These are phyloP conservation scores for Pseudotsuga menziesii DNA, from an alignment of 75 land plant species.

Conservation along the genomic window DNA sequence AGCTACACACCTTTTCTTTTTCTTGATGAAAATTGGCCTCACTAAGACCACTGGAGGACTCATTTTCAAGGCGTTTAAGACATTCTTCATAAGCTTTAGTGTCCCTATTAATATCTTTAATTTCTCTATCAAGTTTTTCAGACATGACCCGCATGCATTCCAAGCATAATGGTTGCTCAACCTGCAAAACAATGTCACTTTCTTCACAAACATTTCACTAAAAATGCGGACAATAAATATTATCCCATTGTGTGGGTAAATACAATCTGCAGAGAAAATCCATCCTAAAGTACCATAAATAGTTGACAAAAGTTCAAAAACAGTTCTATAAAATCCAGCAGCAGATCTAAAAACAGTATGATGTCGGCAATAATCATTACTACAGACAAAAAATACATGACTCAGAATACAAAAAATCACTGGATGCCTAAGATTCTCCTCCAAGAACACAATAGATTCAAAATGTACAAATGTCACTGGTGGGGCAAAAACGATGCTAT, in stretches of 20 bases:
- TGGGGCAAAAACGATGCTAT: background rate
- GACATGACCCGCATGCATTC: slow-evolving; percentile 93
- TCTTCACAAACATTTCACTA: too few species aligned
- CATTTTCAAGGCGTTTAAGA: slow-evolving; percentile 67
- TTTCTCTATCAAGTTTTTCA: slow-evolving; percentile 89
- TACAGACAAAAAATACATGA: too few species aligned
- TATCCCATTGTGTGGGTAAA: too few species aligned
- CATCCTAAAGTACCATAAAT: too few species aligned
- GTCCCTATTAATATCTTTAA: slow-evolving; percentile 84
- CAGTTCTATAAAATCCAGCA: too few species aligned
- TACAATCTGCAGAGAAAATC: too few species aligned
- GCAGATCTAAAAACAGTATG: too few species aligned
- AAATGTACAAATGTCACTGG: background rate
- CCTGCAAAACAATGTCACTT: slow-evolving; percentile 28
- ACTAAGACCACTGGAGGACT: slow-evolving; percentile 58
- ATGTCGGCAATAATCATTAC: too few species aligned
- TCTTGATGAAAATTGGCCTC: slow-evolving; percentile 84
- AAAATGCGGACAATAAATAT: too few species aligned
- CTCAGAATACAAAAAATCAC: background rate
- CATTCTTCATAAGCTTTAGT: slow-evolving; percentile 89
- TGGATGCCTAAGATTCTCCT: too few species aligned
- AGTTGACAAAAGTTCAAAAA: too few species aligned
- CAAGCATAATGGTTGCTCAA: slow-evolving; percentile 97
- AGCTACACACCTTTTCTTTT: slow-evolving; percentile 66
- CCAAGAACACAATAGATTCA: background rate